Evolutionary conservation across 1,139 yeast species (phyloP).

Genomic region (Hansenula lynferdii): DNA sequence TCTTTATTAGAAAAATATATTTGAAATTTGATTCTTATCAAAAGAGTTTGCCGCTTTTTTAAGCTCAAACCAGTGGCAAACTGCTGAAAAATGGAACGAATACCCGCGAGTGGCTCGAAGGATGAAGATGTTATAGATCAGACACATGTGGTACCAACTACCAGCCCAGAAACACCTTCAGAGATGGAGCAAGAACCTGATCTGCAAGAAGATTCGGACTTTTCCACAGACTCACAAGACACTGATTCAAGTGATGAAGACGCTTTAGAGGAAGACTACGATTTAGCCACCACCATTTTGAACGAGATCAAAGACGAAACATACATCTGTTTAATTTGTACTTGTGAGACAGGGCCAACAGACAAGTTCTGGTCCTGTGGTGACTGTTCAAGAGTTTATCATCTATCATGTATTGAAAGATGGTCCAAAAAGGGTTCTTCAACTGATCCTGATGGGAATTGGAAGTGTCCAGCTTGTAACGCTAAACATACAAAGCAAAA

Average conservation of each 20-base stretch:
- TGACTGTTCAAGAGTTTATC: slow-evolving; percentile 74
- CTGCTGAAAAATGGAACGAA: neutral
- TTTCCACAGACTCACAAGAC: slow-evolving; percentile 1
- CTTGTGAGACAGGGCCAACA: slow-evolving; percentile 67
- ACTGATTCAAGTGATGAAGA: slow-evolving; percentile 4
- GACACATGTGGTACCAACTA: neutral
- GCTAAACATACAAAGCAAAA: slow-evolving; percentile 23
- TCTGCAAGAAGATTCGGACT: slow-evolving; percentile 1
- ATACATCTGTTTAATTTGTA: slow-evolving; percentile 79
- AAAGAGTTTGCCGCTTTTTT: neutral
- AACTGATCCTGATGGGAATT: slow-evolving; percentile 46
- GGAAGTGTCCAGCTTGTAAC: slow-evolving; percentile 93
- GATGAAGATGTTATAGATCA: neutral
- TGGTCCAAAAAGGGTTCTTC: slow-evolving; percentile 81
- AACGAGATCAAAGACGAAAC: slow-evolving; percentile 61
- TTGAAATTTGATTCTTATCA: neutral
- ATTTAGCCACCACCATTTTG: slow-evolving; percentile 27
- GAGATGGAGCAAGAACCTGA: neutral
- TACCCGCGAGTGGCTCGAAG: neutral
- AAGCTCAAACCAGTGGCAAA: neutral
- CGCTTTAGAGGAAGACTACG: slow-evolving; percentile 13
- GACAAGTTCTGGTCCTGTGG: slow-evolving; percentile 73
- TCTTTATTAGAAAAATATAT: neutral
- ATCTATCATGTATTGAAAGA: slow-evolving; percentile 69
- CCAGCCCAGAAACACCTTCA: neutral